Percentiles rank a stretch among this genome's conserved stretches.
phyloP scores from a whole-genome alignment of 306 rosid genomes.

The Cucurbita ficifolia region DNA sequence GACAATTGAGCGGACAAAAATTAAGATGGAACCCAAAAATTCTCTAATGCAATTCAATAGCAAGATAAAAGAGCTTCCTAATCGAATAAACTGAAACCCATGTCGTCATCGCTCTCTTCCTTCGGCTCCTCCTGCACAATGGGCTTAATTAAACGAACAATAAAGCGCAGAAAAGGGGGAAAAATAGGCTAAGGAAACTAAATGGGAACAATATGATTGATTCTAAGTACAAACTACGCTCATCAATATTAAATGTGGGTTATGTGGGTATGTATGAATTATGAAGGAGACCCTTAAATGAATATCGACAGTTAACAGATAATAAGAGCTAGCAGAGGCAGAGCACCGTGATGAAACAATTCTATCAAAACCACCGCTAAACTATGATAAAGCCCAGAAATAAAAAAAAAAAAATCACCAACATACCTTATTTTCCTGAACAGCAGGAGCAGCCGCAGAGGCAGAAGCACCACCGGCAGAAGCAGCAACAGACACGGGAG shows the following conservation, averaged over 20 bases:
- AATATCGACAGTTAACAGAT: background rate
- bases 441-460: slow-evolving; percentile 31
- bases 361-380: no score
- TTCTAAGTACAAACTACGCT: background rate
- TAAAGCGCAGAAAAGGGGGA: background rate
- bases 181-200: background rate
- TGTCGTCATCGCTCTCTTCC: slow-evolving; percentile 7
- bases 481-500: slow-evolving; percentile 24
- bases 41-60: background rate
- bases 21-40: background rate
- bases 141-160: background rate
- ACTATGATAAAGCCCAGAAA: no score
- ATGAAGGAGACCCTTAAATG: background rate
- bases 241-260: background rate
- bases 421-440: slow-evolving; percentile 55
- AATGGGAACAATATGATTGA: background rate
- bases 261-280: no score
- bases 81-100: slow-evolving; percentile 9
- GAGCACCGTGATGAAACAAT: background rate
- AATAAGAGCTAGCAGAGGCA: background rate
- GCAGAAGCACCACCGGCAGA: slow-evolving; percentile 21
- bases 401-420: no score
- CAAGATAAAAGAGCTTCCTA: background rate
- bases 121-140: slow-evolving; percentile 3
- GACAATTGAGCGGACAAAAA: background rate